Evolutionary conservation across 2,329 filamentous ascomycete species (phyloP), one percentile per base, ranked within the genome.

Genomic region (Chaetomium strumarium): DNA sequence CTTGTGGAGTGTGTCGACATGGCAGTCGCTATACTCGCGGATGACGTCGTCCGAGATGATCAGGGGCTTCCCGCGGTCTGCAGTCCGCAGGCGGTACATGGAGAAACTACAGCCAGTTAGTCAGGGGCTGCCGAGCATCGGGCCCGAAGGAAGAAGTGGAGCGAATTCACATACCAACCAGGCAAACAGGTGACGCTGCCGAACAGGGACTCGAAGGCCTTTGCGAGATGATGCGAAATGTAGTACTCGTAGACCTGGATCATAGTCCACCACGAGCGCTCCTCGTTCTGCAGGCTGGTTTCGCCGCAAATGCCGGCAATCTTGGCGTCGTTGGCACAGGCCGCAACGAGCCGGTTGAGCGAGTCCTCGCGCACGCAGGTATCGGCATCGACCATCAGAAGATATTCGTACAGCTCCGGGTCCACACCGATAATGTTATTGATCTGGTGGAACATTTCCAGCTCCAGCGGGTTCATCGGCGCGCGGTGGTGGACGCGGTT

Each of bases 201-300:
- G 67, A 99, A 99, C 63, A 99, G 78, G 72, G 88, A 93, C 72
- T 97, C 92, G 69, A 99, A 99, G 12, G 92, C 93, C 74, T 99
- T 97, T 62, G 88, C 85, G 62, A 99, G 73, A 68, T 97, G 95
- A 77, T 99, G 92, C 47, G 92, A 97, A 65, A 99, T 99, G 75
- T 91, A 99, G 78, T 99, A 99, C 72, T 99, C 92, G 77, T 97
- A 99, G 33, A 99, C 92, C 72, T 99, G 93, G 68, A 99, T 99
- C 92, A 97, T 97, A 47, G 93, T 99, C 61, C 95, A 83, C 66
- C 95, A 90, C 1, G 92, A 96, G 7, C 86, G 80, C 70, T 96
- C 96, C 55, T 90, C 88, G 67, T 99, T 99, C 58, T 86, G 91
- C 44, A 99, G 77, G 14, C 87, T 87, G 0, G 93, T 99, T 72